Conservation (phyloP, 805 yeast genomes). For the Starmerella davenportii region DNA sequence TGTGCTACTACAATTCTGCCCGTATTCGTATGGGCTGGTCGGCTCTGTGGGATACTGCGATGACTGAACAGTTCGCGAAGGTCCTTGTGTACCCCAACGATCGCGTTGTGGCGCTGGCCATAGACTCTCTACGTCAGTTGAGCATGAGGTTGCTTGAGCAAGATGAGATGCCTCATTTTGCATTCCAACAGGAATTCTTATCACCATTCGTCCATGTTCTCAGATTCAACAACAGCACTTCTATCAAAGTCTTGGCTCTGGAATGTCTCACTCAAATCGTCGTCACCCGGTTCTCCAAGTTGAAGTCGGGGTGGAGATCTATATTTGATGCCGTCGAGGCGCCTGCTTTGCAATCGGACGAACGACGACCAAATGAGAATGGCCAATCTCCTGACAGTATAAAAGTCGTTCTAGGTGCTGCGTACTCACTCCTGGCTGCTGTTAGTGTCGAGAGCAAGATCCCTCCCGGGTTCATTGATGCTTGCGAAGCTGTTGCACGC, state of each 20-base stretch:
- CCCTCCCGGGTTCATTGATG: constrained; percentile 35
- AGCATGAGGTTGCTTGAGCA: constrained; percentile 82
- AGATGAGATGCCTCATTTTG: constrained; percentile 88
- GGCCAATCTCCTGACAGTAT: neutral
- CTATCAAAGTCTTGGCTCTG: constrained; percentile 72
- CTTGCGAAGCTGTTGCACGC: constrained; percentile 67
- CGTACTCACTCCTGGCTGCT: constrained; percentile 8
- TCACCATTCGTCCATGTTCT: constrained; percentile 76
- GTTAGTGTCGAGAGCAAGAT: constrained; percentile 24
- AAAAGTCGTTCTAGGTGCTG: constrained; percentile 7
- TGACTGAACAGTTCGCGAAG: constrained; percentile 74
- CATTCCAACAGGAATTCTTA: constrained; percentile 84
- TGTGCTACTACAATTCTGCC: constrained; percentile 91
- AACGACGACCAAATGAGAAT: neutral
- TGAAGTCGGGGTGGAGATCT: constrained; percentile 90
- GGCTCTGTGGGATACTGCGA: constrained; percentile 68
- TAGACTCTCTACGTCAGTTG: constrained; percentile 84
- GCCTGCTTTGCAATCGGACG: constrained; percentile 32
- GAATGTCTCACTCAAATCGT: constrained; percentile 82
- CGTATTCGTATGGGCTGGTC: constrained; percentile 95
- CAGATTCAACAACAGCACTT: constrained; percentile 42
- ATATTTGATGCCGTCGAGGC: constrained; percentile 60
- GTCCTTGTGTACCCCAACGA: constrained; percentile 68
- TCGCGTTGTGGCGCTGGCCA: constrained; percentile 70
- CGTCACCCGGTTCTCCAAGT: constrained; percentile 47